A percentile compares a stretch with the other conserved stretches of the same genome.
Conservation (phyloP, 2,329 filamentous ascomycete species). For the Neonectria punicea region DNA sequence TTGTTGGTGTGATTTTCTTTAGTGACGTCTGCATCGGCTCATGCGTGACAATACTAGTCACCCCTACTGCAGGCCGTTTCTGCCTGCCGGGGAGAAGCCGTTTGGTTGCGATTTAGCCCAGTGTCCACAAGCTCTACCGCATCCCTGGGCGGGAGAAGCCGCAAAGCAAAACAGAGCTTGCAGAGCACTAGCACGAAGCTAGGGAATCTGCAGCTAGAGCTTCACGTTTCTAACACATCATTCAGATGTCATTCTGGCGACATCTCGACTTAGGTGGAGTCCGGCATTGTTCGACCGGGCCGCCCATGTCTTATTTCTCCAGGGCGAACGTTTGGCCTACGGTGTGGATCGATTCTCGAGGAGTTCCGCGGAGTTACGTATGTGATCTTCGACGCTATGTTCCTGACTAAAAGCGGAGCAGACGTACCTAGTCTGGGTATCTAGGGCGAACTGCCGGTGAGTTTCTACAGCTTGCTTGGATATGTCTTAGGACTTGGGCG, state of each 20-base stretch:
- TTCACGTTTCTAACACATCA: not conserved
- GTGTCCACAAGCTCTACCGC: not conserved
- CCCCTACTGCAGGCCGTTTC: not conserved
- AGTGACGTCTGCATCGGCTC: not conserved
- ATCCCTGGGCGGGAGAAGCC: not conserved
- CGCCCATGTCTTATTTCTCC: not conserved
- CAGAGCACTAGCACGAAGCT: not conserved
- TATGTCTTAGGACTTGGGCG: too few relatives aligned
- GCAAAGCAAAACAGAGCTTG: not conserved
- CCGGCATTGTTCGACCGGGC: not conserved
- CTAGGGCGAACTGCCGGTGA: too few relatives aligned
- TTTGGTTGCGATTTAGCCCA: not conserved
- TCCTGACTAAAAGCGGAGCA: not conserved
- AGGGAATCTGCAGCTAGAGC: not conserved
- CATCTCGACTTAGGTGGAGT: not conserved
- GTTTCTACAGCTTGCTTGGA: too few relatives aligned
- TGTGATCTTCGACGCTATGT: not conserved
- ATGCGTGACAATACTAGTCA: not conserved
- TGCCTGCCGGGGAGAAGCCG: not conserved
- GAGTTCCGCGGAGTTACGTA: not conserved
- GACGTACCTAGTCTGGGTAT: too few relatives aligned
- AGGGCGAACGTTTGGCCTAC: not conserved
- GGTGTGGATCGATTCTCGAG: not conserved
- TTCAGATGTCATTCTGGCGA: not conserved
- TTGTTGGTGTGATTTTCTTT: not conserved